Base-by-base conservation (phyloP, 164 flowering plant species). In the Magnolia officinalis region DNA sequence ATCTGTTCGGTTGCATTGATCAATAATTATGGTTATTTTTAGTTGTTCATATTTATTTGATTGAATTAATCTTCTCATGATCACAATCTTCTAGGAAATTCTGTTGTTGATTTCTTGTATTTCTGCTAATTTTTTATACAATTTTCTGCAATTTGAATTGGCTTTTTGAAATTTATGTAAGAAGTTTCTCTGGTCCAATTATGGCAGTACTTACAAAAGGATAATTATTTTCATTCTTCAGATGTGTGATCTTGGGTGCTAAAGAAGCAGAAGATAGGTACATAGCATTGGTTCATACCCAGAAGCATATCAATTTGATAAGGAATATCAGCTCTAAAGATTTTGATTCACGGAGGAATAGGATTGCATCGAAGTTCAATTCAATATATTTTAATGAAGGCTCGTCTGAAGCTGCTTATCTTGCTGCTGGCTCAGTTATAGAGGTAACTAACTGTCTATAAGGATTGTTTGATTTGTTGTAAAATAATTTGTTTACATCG, bases 401-500 rank as follows among this genome's bases (percentile, higher is more conserved):
- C 24, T 91, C 99, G 29, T 87, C 98, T 11, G 90, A 93, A 81
- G 86, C 98, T 82, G 98, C 99, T 76, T 94, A 85, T 83, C 91
- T 96, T 68, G 96, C 99, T 81, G 98, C 98, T 66, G 99, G 99
- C 45, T 90, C 98, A 59, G 97, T 91, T 26, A 51, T 91, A 1
- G 94, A 94, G 94, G 99, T 92, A 83, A 78, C 13, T 92, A 83
- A 78, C 13, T 37, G 10, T 20, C 18, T 55, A 16, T 16, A 11
- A 16, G 13, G 18, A 18, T 13, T 19, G 19, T 49, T 37, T 37
- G 9, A 11, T 45, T 50, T 37, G 20, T 50, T 20, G 50, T 31
- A 19, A 18, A 68, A 64, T 8, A 21, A 29, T 59, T 61, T 50
- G 75, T 10, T 59, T 16, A 6, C 8, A 26, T 2, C 1, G 11